Base-by-base conservation (phyloP, 495 filamentous ascomycete genomes). In the Coniosporium apollinis region DNA sequence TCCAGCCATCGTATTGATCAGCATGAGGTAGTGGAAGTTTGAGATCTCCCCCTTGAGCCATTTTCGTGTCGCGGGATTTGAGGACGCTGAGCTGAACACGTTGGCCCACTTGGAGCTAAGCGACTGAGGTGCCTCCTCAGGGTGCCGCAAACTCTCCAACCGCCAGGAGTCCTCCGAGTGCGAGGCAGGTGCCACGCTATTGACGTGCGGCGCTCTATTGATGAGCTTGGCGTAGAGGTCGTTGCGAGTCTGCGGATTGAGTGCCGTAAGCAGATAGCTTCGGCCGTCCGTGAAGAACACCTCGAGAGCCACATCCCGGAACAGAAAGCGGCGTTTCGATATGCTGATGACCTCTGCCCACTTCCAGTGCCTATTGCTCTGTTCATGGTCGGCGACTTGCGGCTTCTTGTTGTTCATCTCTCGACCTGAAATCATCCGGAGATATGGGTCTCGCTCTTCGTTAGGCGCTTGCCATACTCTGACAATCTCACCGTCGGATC, bases 11-110 rank as follows among this genome's bases (percentile, higher is more conserved):
- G 91, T 96, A 49, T 97, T 97, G 51, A 97, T 71, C 29, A 93
- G 68, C 91, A 97, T 96, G 19, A 97, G 68, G 54, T 97, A 97
- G 54, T 94, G 84, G 48, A 96, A 97, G 52, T 97, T 97, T 4
- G 91, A 96, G 6, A 94, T 82, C 47, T 96, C 91, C 4, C 89
- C 91, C 49, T 75, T 78, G 35, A 82, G 66, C 89, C 89, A 97
- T 61, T 77, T 80, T 22, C 75, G 76, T 42, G 91, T 96, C 29
- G 82, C 76, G 19, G 85, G 82, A 48, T 83, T 84, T 11, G 74
- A 70, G 3, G 69, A 57, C 5, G 57, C 58, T 38, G 75, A 66
- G 37, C 82, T 83, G 60, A 96, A 96, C 9, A 94, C 86, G 54
- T 76, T 92, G n/a, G 82, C 85, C 52, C 96, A 85, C 48, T 84